These are phyloP conservation scores for Paspalum vaginatum DNA, from an alignment of 176 grass and related monocot species.

Conservation along the genomic window DNA sequence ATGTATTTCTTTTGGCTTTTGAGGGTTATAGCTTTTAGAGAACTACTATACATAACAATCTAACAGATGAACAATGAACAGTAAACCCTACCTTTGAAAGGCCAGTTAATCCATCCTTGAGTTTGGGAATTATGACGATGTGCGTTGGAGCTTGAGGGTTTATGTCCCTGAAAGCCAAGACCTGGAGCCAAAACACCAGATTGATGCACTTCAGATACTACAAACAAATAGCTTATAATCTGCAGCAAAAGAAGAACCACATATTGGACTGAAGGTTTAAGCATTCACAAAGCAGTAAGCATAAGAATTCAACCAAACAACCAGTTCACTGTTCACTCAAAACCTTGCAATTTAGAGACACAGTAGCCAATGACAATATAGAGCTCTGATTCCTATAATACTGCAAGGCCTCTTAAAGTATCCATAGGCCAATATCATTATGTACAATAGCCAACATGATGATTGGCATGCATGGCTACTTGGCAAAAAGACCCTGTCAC, in stretches of 20 bases:
- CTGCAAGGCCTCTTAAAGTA: background rate
- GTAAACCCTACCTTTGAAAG: conserved; percentile 67
- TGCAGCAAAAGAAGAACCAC: background rate
- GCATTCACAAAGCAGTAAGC: conserved; percentile 5
- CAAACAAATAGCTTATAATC: background rate
- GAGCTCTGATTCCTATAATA: background rate
- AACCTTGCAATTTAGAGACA: background rate
- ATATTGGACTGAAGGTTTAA: background rate
- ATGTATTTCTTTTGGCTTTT: background rate
- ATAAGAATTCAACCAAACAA: background rate
- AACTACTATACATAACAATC: background rate
- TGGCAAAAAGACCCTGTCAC: background rate
- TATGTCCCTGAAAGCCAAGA: conserved; percentile 91
- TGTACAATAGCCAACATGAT: background rate
- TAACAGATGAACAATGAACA: conserved; percentile 17
- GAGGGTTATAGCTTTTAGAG: background rate
- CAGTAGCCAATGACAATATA: background rate
- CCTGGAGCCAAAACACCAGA: conserved; percentile 49
- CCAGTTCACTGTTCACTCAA: background rate
- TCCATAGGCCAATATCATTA: background rate
- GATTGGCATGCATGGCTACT: background rate
- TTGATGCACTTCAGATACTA: background rate
- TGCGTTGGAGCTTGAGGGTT: conserved; percentile 82
- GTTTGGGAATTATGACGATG: conserved; percentile 84
- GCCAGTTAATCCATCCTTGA: conserved; percentile 87